These are phyloP conservation scores for Endotrypanum monterogeii DNA, from an alignment of 208 protist species.

Conservation along the genomic window DNA sequence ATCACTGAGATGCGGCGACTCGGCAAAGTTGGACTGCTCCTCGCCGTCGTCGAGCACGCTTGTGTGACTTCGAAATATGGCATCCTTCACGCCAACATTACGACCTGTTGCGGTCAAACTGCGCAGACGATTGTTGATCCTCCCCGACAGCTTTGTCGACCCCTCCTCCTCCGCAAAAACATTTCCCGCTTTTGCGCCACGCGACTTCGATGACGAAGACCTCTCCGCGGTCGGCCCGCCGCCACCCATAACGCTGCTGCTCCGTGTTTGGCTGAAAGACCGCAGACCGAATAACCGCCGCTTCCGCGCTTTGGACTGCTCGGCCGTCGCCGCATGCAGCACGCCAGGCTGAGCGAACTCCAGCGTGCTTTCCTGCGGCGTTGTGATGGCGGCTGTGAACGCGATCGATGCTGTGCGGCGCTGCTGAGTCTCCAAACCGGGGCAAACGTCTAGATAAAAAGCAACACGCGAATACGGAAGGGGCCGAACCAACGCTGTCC, in stretches of 20 bases:
- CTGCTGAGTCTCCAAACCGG: slow-evolving; percentile 48
- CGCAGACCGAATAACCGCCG: slow-evolving; percentile 4
- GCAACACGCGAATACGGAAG: slow-evolving; percentile 56
- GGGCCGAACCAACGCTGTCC: slow-evolving; percentile 56
- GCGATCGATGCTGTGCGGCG: slow-evolving; percentile 6
- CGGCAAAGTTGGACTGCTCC: slow-evolving; percentile 8
- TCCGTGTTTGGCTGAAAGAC: slow-evolving; percentile 13
- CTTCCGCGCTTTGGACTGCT: slow-evolving; percentile 24
- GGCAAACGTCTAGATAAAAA: slow-evolving; percentile 39
- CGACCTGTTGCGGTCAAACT: slow-evolving; percentile 32
- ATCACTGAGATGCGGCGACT: background rate
- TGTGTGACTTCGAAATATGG: slow-evolving; percentile 15
- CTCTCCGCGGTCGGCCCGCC: slow-evolving; percentile 3
- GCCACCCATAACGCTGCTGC: slow-evolving; percentile 17
- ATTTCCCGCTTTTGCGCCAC: slow-evolving; percentile 15
- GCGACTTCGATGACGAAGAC: slow-evolving; percentile 2
- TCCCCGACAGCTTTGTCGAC: background rate
- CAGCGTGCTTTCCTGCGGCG: slow-evolving; percentile 23
- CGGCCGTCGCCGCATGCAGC: slow-evolving; percentile 33
- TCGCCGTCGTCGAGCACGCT: slow-evolving; percentile 20
- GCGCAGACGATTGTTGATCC: slow-evolving; percentile 32
- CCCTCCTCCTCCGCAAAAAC: slow-evolving; percentile 44
- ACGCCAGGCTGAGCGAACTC: slow-evolving; percentile 39
- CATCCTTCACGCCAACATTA: slow-evolving; percentile 36
- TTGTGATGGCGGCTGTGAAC: slow-evolving; percentile 3